Evolutionary conservation across 306 rosid genomes (phyloP), one percentile per base, ranked within the genome.

Genomic region (Chamaecrista fasciculata): DNA sequence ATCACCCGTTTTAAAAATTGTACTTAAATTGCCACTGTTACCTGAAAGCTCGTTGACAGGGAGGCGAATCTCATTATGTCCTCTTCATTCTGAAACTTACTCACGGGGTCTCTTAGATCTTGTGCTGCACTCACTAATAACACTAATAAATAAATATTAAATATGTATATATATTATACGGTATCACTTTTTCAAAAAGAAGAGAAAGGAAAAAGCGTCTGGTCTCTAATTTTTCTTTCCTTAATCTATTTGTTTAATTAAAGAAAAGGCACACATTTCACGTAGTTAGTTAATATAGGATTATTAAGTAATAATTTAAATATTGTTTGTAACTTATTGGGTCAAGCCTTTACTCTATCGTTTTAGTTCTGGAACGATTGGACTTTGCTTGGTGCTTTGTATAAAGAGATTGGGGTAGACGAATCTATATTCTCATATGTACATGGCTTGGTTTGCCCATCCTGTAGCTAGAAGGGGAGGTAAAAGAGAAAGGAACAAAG

Each of bases 61-160:
- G 51, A 62, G 57, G 15, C 61, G 59, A 60, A 34, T 53, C 65
- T 71, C 28, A 70, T 77, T 40, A 70, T 75, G 84, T 69, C 78
- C 66, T 69, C 78, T 73, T 56, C 62, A 20, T 74, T 72, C 79
- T 62, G 74, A 72, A 76, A 56, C 83, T 42, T 75, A 44, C 80
- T 76, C 84, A 74, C 87, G 83, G 86, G 83, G 42, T 69, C 68
- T 61, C 72, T 61, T 78, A 66, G 73, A 66, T 82, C 69, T 66
- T 76, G 34, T 58, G 53, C 46, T 47, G 31, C 65, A 66, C 56
- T 9, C 23, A 64, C 52, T 62, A 37, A 62, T 66, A 29, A 58
- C 48, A 29, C 14, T 12, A 11, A 7, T 37, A 46, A 12, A 2
- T 1, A 36, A 59, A 9, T n/a, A n/a, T n/a, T n/a, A n/a, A n/a